Base-by-base conservation (phyloP, 1,139 yeast genomes). In the Taphrina wiesneri region DNA sequence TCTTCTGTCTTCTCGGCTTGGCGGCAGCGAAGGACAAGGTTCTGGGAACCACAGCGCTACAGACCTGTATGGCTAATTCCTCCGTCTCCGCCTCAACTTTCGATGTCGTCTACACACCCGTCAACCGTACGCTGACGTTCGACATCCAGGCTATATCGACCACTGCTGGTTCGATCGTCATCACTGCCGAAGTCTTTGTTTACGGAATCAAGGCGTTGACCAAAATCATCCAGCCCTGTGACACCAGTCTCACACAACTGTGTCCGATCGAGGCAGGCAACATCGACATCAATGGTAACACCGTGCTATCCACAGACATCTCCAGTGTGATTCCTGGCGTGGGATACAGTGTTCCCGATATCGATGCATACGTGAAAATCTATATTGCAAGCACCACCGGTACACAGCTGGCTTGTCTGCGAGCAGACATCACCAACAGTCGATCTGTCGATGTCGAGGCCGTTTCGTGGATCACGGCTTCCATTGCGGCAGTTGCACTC, bases 381-480 rank as follows among this genome's bases (percentile, higher is more conserved):
- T 75, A 83, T 15, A 86, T 88, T 21, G 86, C 83, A 74, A 83
- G 83, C 61, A 72, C 76, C 15, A 43, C 69, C 28, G 70, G 70
- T 54, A 75, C 77, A 5, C 83, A 87, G 1, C 79, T 92, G 69
- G 99, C 99, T 1, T 93, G 99, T 82, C 96, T 95, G 11, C 92
- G 89, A 75, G 97, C 98, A 0, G 82, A 86, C 25, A 81, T 93
- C 69, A 79, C 89, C 34, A 93, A 95, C 77, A 97, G 93, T 68
- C 90, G 89, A 75, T 91, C 99, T 1, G 99, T 93, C 43, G 96
- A 92, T 76, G 91, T 97, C 34, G 86, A 86, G 73, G 91, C 90
- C 72, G 99, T 97, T 3, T 84, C 96, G 7, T 95, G 99, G 99
- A 96, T 96, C 26, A 88, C 93, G 72, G 98, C 97, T 4, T 95